phyloP scores from a whole-genome alignment of 2,329 filamentous ascomycete genomes.

The Laburnicola sp. region DNA sequence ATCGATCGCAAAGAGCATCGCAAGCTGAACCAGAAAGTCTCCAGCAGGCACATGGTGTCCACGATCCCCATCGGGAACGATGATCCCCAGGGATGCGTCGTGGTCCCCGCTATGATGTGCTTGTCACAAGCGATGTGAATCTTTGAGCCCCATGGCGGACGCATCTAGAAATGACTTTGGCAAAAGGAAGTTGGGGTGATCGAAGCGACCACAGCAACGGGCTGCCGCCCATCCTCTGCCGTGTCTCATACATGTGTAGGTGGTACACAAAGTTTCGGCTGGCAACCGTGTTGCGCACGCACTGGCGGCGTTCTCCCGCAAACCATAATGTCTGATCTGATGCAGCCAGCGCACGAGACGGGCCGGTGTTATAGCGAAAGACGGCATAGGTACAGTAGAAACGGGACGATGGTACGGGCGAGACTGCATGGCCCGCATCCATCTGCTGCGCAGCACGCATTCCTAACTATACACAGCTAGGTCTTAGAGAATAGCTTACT shows the following conservation, averaged over 20 bases:
- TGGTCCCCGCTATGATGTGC: constrained; percentile 1
- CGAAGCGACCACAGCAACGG: too few relatives aligned
- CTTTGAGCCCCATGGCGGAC: not conserved
- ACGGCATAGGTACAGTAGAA: constrained; percentile 1
- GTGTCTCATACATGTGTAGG: too few relatives aligned
- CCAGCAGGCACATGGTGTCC: not conserved
- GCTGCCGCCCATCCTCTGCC: too few relatives aligned
- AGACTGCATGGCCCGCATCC: too few relatives aligned
- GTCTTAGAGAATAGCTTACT: too few relatives aligned
- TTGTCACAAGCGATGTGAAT: not conserved
- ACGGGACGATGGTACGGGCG: too few relatives aligned
- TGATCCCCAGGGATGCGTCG: constrained; percentile 5
- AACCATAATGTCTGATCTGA: constrained; percentile 2
- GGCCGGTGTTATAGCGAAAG: constrained; percentile 2
- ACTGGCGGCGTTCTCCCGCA: constrained; percentile 9
- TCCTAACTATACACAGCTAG: too few relatives aligned
- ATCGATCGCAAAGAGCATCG: too few relatives aligned
- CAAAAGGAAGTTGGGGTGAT: not conserved
- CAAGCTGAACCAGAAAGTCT: not conserved
- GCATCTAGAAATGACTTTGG: not conserved
- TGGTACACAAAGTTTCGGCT: constrained; percentile 3
- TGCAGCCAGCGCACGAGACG: constrained; percentile 4
- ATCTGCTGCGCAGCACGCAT: too few relatives aligned
- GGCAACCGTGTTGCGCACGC: not conserved
- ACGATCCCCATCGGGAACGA: constrained; percentile 6